These are phyloP conservation scores for Hypholoma fasciculare DNA, from an alignment of 768 basidiomycete species.

Conservation along the genomic window DNA sequence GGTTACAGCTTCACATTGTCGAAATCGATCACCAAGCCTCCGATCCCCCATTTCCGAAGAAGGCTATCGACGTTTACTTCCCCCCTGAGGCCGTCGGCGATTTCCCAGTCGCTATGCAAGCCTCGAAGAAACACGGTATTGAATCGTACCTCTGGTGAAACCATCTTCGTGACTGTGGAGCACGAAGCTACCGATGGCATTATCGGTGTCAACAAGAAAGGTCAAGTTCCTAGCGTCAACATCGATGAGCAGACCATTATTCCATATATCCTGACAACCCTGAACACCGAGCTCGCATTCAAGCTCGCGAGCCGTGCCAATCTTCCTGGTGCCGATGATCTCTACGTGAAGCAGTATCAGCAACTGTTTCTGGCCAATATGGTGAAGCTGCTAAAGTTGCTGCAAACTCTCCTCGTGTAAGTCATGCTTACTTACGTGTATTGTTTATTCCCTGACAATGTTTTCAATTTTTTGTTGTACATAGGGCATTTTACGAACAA, in stretches of 20 bases:
- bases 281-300: constrained; percentile 97
- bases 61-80: constrained; percentile 98
- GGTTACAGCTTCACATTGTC: constrained; percentile 86
- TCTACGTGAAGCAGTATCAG: constrained; percentile 94
- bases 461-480: too few species aligned
- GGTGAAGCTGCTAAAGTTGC: constrained; percentile 97
- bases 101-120: constrained; percentile 99
- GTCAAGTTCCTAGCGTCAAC: constrained; percentile 94
- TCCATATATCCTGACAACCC: constrained; percentile 89
- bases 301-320: constrained; percentile 96
- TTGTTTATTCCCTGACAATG: background rate
- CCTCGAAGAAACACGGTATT: constrained; percentile 97
- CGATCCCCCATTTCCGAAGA: constrained; percentile 93
- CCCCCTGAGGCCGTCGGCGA: constrained; percentile 97
- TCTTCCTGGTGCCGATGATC: constrained; percentile 95
- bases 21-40: constrained; percentile 96
- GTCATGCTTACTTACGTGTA: constrained; percentile 2
- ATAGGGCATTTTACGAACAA: constrained; percentile 92
- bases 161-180: constrained; percentile 98
- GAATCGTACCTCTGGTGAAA: constrained; percentile 99
- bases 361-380: constrained; percentile 88
- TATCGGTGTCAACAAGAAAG: constrained; percentile 99
- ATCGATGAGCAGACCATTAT: constrained; percentile 96
- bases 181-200: constrained; percentile 94
- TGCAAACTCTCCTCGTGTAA: constrained; percentile 90